Conservation (phyloP, 1,284 basidiomycete genomes). For the Pseudozyma hubeiensis region DNA sequence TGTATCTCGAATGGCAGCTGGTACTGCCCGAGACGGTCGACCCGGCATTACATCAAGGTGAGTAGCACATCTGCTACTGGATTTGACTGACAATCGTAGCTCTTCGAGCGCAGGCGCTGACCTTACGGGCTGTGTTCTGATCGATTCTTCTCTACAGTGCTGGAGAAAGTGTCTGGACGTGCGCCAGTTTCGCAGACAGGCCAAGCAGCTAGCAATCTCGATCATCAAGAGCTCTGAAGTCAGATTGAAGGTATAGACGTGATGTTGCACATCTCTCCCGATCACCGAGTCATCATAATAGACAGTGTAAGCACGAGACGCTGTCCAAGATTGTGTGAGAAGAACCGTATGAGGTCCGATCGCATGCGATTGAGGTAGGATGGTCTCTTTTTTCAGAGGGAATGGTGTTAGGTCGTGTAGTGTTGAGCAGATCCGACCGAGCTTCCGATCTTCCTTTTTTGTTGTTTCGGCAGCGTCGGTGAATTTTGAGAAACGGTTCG, state of each 20-base stretch:
- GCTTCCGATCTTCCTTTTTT: slow-evolving; percentile 29
- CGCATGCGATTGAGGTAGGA: no score
- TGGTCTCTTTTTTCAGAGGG: no score
- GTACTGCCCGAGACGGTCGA: slow-evolving; percentile 58
- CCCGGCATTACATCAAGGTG: slow-evolving; percentile 44
- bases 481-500: slow-evolving; percentile 13
- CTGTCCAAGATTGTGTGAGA: no score
- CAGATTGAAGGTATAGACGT: no score
- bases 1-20: slow-evolving; percentile 64
- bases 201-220: not conserved
- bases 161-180: slow-evolving; percentile 25
- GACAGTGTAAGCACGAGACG: no score
- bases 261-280: no score
- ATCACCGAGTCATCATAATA: no score
- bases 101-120: not conserved
- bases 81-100: not conserved
- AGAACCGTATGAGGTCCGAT: no score
- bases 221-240: slow-evolving; percentile 22
- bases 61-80: slow-evolving; percentile 1
- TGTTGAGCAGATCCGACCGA: slow-evolving; percentile 13
- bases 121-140: not conserved
- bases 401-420: not conserved
- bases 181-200: not conserved
- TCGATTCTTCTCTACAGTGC: slow-evolving; percentile 7
- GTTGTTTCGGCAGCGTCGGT: slow-evolving; percentile 6